Base-by-base conservation (phyloP, 305 asterid genomes). In the Rubia balearica region DNA sequence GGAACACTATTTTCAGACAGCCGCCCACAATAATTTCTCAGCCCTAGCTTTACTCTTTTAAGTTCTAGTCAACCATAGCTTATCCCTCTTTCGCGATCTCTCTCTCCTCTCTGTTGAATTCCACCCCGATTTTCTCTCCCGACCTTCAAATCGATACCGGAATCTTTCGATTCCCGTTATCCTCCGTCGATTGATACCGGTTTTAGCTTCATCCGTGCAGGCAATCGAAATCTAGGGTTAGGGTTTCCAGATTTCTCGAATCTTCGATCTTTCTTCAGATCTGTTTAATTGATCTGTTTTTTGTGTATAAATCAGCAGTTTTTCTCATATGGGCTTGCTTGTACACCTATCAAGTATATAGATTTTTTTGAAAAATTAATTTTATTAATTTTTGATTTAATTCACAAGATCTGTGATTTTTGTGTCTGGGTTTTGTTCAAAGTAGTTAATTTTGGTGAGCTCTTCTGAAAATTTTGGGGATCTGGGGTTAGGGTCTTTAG, bases 181-280 rank as follows among this genome's bases (percentile, higher is more conserved):
- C 63, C 46, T 70, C 83, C 64, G 46, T 74, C 73, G 72, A 78
- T 78, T 56, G 81, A 69, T 72, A 56, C 75, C 64, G 48, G 38
- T 78, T 73, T 71, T 56, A 55, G 27, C 67, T 41, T 45, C 40
- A 10, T 48, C 73, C 19, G 65, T 78, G 3, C 0, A 53, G 17
- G 40, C 19, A 66, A 61, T 80, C 45, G 73, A 73, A 57, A 48
- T 80, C 73, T 83, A 78, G 84, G 86, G 76, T 74, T 83, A 80
- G 83, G 86, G 81, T 80, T 83, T 53, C 76, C 76, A n/a, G 21
- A 24, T 71, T 65, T 70, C 46, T 63, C 57, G 53, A 24, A 36
- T 61, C 46, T 69, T 53, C 11, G 19, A 53, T 53, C 60, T 53
- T 53, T 27, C 60, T 22, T 68, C 76, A 36, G 77, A 67, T 80